These are phyloP conservation scores for Lachnum nothofagi DNA, from an alignment of 2,329 filamentous ascomycete genomes.

Conservation along the genomic window DNA sequence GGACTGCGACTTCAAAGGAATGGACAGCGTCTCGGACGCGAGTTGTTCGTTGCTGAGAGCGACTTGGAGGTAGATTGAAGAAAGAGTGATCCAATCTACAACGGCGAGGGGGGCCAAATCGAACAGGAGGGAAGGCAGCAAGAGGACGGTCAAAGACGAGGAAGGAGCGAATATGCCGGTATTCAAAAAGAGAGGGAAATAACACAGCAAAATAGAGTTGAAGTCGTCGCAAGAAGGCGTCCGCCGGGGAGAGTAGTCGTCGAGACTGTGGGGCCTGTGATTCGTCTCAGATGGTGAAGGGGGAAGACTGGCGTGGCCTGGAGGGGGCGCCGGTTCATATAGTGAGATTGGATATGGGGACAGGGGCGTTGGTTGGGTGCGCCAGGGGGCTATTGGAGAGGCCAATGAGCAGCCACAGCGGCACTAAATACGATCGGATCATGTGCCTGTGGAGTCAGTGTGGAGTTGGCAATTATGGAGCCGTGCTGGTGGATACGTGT, in stretches of 20 bases:
- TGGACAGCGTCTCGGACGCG: constrained; percentile 7
- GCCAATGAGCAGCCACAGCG: too few relatives aligned
- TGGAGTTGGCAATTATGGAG: too few relatives aligned
- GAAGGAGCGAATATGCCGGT: not conserved
- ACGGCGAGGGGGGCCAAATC: not conserved
- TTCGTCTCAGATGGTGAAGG: not conserved
- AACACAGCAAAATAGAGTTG: not conserved
- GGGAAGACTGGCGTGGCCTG: not conserved
- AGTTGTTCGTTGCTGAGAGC: not conserved
- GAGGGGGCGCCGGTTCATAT: too few relatives aligned
- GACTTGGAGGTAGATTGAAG: constrained; percentile 1
- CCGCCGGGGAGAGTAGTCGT: constrained; percentile 4
- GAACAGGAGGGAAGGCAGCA: not conserved
- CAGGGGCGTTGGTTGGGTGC: too few relatives aligned
- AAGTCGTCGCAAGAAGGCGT: not conserved
- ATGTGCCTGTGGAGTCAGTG: not conserved
- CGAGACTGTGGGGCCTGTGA: not conserved
- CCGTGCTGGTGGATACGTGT: too few relatives aligned
- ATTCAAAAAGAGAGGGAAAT: not conserved
- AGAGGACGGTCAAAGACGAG: not conserved
- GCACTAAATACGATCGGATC: not conserved
- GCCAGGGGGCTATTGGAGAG: too few relatives aligned
- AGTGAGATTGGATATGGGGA: too few relatives aligned
- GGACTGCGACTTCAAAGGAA: not conserved
- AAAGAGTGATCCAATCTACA: constrained; percentile 8